Evolutionary conservation across 2,329 filamentous ascomycete genomes (phyloP).

Genomic region (Ophiostoma sp.): DNA sequence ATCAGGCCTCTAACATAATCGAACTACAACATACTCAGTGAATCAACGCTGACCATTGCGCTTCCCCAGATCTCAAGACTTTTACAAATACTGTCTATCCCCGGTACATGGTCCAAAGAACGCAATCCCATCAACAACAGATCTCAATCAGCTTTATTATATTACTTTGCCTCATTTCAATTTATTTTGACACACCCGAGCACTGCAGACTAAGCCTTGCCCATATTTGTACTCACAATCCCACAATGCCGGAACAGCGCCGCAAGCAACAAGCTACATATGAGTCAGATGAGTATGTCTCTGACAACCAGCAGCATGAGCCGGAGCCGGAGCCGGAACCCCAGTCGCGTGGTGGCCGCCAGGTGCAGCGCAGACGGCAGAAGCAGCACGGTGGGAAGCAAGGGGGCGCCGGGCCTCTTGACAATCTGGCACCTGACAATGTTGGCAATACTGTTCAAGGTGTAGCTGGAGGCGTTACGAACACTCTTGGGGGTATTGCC

Average conservation of each 20-base stretch:
- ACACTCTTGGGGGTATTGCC: constrained; percentile 40
- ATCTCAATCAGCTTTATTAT: neutral
- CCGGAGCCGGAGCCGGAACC: neutral
- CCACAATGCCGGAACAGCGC: neutral
- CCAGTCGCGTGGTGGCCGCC: neutral
- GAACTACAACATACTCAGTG: neutral
- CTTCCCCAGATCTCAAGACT: neutral
- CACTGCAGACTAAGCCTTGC: neutral
- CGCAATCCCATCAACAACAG: neutral
- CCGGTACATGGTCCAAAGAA: neutral
- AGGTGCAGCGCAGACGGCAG: neutral
- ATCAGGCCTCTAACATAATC: neutral
- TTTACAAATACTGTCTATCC: neutral
- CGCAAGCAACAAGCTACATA: neutral
- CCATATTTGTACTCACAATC: neutral
- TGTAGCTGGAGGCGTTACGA: constrained; percentile 38
- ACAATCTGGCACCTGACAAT: neutral
- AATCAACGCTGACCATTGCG: neutral
- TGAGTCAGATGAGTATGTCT: neutral
- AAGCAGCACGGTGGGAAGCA: neutral
- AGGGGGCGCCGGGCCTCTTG: neutral
- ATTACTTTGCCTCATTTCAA: neutral
- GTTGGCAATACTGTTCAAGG: constrained; percentile 24
- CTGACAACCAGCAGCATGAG: neutral
- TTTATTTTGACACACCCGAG: neutral